Conservation (phyloP, 768 basidiomycete genomes). For the Chalciporus piperatus region DNA sequence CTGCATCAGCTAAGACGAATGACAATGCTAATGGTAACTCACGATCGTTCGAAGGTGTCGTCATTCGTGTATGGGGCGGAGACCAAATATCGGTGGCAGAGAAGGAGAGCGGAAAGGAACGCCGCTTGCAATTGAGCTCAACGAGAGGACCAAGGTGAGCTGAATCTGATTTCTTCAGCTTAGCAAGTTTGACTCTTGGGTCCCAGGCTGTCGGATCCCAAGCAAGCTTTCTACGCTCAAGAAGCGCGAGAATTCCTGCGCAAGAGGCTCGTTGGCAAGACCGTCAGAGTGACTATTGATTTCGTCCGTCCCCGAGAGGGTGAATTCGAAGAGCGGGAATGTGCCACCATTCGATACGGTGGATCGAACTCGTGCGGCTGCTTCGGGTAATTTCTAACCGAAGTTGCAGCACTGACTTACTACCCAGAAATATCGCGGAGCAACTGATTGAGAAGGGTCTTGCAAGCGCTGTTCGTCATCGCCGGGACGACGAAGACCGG, state of each 20-base stretch:
- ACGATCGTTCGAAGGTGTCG: conserved; percentile 74
- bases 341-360: conserved; percentile 84
- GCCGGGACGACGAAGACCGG: conserved; percentile 91
- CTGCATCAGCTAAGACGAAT: conserved; percentile 44
- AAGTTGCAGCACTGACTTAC: not conserved
- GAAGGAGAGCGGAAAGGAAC: conserved; percentile 72
- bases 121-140: conserved; percentile 83
- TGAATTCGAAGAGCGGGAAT: conserved; percentile 91
- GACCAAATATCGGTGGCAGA: conserved; percentile 85
- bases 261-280: conserved; percentile 89
- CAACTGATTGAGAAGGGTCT: conserved; percentile 92
- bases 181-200: conserved; percentile 2
- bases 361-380: conserved; percentile 63
- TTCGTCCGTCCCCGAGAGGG: conserved; percentile 91
- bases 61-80: conserved; percentile 86
- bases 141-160: conserved; percentile 78
- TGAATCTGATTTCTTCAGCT: conserved; percentile 2
- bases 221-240: conserved; percentile 82
- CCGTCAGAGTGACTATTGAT: conserved; percentile 79
- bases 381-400: conserved; percentile 21
- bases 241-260: conserved; percentile 94
- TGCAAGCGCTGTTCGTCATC: conserved; percentile 87
- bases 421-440: conserved; percentile 80
- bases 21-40: conserved; percentile 42
- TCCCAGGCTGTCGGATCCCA: conserved; percentile 75